These are phyloP conservation scores for Seiridium cupressi DNA, from an alignment of 2,329 filamentous ascomycete genomes.

Conservation along the genomic window DNA sequence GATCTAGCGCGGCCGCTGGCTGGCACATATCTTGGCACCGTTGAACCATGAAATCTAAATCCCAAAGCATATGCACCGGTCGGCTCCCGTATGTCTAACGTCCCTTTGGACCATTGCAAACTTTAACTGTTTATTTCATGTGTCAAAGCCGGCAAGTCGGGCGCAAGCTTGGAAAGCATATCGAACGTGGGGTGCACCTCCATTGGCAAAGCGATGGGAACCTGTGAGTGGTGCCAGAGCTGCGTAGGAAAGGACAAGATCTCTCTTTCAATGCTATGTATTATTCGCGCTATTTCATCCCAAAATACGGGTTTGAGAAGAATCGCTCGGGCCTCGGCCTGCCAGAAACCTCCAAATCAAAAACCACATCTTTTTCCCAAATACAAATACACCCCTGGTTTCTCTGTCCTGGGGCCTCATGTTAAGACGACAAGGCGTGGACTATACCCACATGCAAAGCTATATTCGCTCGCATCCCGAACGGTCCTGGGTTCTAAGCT, in stretches of 20 bases:
- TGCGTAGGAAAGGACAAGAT: background rate
- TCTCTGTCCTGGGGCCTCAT: background rate
- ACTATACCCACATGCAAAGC: background rate
- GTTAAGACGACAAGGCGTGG: background rate
- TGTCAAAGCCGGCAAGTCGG: too few species aligned
- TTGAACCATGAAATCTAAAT: background rate
- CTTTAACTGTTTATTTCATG: too few species aligned
- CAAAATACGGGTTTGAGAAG: background rate
- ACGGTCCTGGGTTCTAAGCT: background rate
- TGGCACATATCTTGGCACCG: background rate
- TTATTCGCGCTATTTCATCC: background rate
- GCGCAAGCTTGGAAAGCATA: too few species aligned
- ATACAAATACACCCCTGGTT: background rate
- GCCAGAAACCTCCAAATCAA: constrained; percentile 1
- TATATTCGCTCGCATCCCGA: background rate
- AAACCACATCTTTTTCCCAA: background rate
- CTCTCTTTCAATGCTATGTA: background rate
- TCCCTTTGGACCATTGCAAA: too few species aligned
- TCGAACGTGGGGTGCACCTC: background rate
- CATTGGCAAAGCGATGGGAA: background rate
- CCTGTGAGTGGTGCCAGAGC: background rate
- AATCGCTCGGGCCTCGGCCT: background rate
- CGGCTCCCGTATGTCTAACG: too few species aligned
- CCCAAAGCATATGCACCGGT: background rate
- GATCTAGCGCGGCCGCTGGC: too few species aligned